Evolutionary conservation across 257 asterid genomes (phyloP).

Genomic region (Petrea volubilis): DNA sequence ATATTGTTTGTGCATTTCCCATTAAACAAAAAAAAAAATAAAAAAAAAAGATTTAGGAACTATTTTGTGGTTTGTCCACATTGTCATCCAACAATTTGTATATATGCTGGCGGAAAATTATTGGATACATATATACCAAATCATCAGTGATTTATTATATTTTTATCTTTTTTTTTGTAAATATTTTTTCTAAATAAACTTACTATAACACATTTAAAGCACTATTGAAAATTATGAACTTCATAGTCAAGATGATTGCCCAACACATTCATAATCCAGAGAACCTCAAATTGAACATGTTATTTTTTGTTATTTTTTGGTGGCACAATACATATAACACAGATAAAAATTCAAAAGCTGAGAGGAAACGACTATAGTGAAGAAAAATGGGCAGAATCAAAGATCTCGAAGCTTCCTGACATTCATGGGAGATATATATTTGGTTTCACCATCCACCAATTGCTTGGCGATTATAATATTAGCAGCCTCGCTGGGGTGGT

Average conservation of each 20-base stretch:
- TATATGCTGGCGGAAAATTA: no score
- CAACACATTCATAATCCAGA: not conserved
- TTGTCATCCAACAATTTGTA: no score
- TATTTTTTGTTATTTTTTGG: not conserved
- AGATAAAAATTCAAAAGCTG: not conserved
- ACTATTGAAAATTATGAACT: not conserved
- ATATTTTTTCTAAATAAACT: no score
- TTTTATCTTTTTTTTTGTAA: no score
- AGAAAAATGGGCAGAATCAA: constrained; percentile 21
- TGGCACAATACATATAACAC: not conserved
- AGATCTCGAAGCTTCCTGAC: constrained; percentile 79
- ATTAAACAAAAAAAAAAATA: no score
- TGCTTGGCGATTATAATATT: constrained; percentile 78
- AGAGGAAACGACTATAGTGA: not conserved
- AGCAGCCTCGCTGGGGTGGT: constrained; percentile 98
- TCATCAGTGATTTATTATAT: no score
- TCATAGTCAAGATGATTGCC: not conserved
- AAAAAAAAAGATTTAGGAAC: no score
- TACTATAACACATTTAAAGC: no score
- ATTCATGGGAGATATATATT: constrained; percentile 67
- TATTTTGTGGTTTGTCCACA: no score
- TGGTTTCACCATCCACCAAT: constrained; percentile 62
- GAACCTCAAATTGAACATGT: not conserved
- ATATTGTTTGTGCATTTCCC: no score
- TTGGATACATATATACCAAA: no score